Evolutionary conservation across 345 rosid genomes (phyloP).

Genomic region (Erodium maritimum): DNA sequence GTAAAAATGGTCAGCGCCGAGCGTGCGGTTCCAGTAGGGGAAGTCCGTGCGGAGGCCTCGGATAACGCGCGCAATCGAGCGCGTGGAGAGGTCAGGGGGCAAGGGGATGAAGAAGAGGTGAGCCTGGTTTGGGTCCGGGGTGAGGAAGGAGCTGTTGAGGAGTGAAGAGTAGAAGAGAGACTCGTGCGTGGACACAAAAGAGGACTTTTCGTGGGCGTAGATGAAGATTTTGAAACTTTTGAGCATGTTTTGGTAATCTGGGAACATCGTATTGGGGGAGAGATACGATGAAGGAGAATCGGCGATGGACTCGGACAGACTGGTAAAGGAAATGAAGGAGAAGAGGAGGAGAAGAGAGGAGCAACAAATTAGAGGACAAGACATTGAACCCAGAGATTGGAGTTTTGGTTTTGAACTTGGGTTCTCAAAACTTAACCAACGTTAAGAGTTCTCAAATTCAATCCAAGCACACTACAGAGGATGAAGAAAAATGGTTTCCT

Average conservation of each 20-base stretch:
- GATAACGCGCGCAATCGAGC: slow-evolving; percentile 24
- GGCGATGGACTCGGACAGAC: slow-evolving; percentile 2
- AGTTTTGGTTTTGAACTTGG: background rate
- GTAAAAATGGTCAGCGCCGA: slow-evolving; percentile 53
- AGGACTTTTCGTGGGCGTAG: slow-evolving; percentile 20
- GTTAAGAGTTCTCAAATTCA: too few relatives aligned
- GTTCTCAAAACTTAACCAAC: too few relatives aligned
- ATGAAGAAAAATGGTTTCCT: too few relatives aligned
- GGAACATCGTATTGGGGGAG: slow-evolving; percentile 27
- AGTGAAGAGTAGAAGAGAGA: slow-evolving; percentile 38
- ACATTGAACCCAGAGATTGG: background rate
- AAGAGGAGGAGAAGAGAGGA: slow-evolving; percentile 3
- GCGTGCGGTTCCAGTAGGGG: slow-evolving; percentile 60
- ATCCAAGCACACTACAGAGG: too few relatives aligned
- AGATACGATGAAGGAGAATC: slow-evolving; percentile 21
- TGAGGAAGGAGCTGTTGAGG: slow-evolving; percentile 24
- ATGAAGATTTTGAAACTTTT: slow-evolving; percentile 31
- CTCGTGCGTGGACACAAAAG: slow-evolving; percentile 22
- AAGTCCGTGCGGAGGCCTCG: slow-evolving; percentile 18
- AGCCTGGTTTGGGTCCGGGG: slow-evolving; percentile 36
- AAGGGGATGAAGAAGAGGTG: slow-evolving; percentile 47
- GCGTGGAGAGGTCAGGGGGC: slow-evolving; percentile 22
- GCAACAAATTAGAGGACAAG: background rate
- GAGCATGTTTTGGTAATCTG: slow-evolving; percentile 33
- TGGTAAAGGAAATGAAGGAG: slow-evolving; percentile 3